A percentile compares a stretch with the other conserved stretches of the same genome.
Evolutionary conservation across 2,329 filamentous ascomycete species (phyloP).

Genomic region (Zasmidium citrigriseum): DNA sequence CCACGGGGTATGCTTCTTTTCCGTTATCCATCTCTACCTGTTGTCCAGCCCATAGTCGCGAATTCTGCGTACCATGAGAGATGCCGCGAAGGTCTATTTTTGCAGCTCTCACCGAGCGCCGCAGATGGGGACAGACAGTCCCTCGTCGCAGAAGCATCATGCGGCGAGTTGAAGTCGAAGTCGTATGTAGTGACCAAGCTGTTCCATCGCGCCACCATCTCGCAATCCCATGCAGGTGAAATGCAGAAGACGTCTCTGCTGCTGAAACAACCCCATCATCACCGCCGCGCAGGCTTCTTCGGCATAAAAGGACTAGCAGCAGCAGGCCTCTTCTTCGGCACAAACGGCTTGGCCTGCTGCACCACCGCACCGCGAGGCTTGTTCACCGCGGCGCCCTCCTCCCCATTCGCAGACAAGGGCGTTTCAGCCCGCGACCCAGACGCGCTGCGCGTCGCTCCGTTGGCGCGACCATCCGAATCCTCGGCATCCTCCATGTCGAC

Average conservation of each 20-base stretch:
- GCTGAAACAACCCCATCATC: neutral
- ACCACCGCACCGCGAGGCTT: neutral
- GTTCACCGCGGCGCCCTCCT: neutral
- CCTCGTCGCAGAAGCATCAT: too few relatives aligned
- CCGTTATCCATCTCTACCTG: neutral
- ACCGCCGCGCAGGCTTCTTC: constrained; percentile 1
- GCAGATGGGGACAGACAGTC: too few relatives aligned
- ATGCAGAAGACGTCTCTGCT: too few relatives aligned
- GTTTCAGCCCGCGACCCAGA: constrained; percentile 24
- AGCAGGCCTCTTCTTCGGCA: constrained; percentile 19
- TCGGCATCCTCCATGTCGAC: constrained; percentile 35
- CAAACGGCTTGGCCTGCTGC: constrained; percentile 12
- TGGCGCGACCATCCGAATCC: constrained; percentile 5
- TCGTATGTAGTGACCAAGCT: neutral
- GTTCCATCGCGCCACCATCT: neutral
- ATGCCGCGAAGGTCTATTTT: too few relatives aligned
- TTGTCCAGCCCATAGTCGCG: neutral
- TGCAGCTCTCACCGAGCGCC: too few relatives aligned
- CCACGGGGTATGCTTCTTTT: neutral
- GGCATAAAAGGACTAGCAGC: constrained; percentile 7
- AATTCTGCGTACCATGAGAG: too few relatives aligned
- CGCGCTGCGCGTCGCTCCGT: constrained; percentile 1
- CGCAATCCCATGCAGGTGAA: neutral
- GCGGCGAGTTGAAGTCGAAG: too few relatives aligned
- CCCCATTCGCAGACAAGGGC: constrained; percentile 15